Evolutionary conservation across 306 rosid genomes (phyloP), one percentile per base, ranked within the genome.

Genomic region (Cucurbita moschata): DNA sequence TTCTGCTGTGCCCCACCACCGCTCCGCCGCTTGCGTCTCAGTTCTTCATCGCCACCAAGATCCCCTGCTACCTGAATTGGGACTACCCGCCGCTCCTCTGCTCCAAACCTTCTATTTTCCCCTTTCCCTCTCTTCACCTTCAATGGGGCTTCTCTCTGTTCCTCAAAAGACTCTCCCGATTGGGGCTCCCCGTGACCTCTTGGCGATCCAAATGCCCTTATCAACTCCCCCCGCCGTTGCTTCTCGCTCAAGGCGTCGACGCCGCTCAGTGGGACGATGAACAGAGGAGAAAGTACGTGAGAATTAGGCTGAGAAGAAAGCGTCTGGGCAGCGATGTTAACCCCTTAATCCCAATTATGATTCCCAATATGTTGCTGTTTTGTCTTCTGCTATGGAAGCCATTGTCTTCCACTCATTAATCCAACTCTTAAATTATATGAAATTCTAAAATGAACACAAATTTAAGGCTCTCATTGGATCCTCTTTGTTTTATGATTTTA

Each of bases 81-180:
- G 97, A 87, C 46, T 94, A 94, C 80, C 97, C 95, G 5, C 97
- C 98, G 4, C 13, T 93, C 74, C 90, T 93, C 63, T 90, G 96
- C 81, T 21, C 83, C 38, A 77, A 87, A 46, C 43, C 56, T 50
- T 23, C 81, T 0, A 26, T 26, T 59, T 38, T 26, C 71, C 10
- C 78, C 50, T 80, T 83, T 49, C 85, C 84, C 15, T 76, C 80
- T 11, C 77, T 83, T 74, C 88, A 86, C 52, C 79, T 79, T 19
- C 81, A 37, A 74, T 94, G 94, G 96, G 76, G 68, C 16, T 46
- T 71, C 78, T 83, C 96, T 9, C 81, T 87, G 39, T 88, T 87
- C 87, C 87, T 90, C 79, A 84, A 74, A 78, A 84, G 88, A 84
- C 54, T 85, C 21, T 63, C 79, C 76, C 66, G 79, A 72, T 56